phyloP scores from a whole-genome alignment of 2,329 filamentous ascomycete genomes.

The Phaeomoniella chlamydospora region DNA sequence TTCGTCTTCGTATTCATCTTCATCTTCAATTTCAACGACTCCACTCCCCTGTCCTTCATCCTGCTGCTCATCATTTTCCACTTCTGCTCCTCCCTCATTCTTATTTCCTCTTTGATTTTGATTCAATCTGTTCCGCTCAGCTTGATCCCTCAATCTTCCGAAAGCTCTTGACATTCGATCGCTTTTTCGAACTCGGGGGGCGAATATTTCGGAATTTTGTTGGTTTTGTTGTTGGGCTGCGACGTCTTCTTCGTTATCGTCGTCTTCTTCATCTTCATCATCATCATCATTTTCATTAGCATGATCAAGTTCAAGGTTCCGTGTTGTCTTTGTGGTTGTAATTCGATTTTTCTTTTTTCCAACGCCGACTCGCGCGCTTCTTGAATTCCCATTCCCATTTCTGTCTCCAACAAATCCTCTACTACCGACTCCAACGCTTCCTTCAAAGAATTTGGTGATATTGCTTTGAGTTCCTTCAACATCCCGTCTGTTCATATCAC shows the following conservation, averaged over 20 bases:
- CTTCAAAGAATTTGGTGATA: slow-evolving; percentile 84
- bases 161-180: neutral
- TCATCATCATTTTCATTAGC: neutral
- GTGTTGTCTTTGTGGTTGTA: too few species aligned
- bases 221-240: too few species aligned
- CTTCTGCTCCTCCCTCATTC: neutral
- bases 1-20: neutral
- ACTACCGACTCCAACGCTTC: slow-evolving; percentile 53
- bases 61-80: too few species aligned
- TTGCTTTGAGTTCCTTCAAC: slow-evolving; percentile 89
- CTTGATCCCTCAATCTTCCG: neutral
- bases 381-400: neutral
- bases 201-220: neutral
- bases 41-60: neutral
- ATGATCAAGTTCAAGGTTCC: too few species aligned
- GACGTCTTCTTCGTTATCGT: too few species aligned
- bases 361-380: slow-evolving; percentile 6
- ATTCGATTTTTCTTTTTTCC: neutral
- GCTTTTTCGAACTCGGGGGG: neutral
- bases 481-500: slow-evolving; percentile 82
- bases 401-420: slow-evolving; percentile 45
- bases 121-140: neutral
- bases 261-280: too few species aligned
- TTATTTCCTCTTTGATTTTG: too few species aligned
- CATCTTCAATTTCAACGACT: neutral